Evolutionary conservation across 805 yeast genomes (phyloP).

Genomic region (Cyberlindnera meyerae): DNA sequence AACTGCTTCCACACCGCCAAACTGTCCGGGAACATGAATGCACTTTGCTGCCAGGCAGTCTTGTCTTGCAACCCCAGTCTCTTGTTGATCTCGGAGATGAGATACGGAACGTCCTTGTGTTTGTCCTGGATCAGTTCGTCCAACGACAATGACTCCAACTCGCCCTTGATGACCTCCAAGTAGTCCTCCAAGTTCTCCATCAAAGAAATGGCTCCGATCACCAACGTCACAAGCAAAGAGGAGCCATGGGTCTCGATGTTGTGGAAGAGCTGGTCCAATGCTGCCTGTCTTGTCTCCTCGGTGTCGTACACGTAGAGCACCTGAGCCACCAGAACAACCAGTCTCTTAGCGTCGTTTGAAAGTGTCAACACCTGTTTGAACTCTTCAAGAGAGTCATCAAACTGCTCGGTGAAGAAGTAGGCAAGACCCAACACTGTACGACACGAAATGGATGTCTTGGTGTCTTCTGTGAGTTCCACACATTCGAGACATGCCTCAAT

Average conservation of each 20-base stretch:
- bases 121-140: slow-evolving; percentile 45
- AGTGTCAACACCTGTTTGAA: slow-evolving; percentile 57
- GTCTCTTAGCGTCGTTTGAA: slow-evolving; percentile 54
- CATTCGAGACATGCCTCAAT: slow-evolving; percentile 56
- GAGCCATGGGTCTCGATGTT: slow-evolving; percentile 62
- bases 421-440: slow-evolving; percentile 70
- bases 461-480: slow-evolving; percentile 39
- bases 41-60: slow-evolving; percentile 59
- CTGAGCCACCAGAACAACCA: slow-evolving; percentile 73
- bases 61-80: slow-evolving; percentile 29
- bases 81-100: slow-evolving; percentile 48
- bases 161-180: slow-evolving; percentile 58
- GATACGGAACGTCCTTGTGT: slow-evolving; percentile 50
- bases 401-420: slow-evolving; percentile 56
- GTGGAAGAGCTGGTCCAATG: slow-evolving; percentile 73
- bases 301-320: slow-evolving; percentile 73
- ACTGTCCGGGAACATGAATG: slow-evolving; percentile 71
- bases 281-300: slow-evolving; percentile 75
- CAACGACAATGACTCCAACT: slow-evolving; percentile 49
- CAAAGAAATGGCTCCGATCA: slow-evolving; percentile 76
- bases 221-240: slow-evolving; percentile 59
- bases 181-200: slow-evolving; percentile 57
- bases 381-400: slow-evolving; percentile 61
- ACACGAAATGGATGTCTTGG: slow-evolving; percentile 45
- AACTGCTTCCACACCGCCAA: slow-evolving; percentile 65